Evolutionary conservation across 306 rosid genomes (phyloP), one percentile per base, ranked within the genome.

Genomic region (Calophaca sinica): DNA sequence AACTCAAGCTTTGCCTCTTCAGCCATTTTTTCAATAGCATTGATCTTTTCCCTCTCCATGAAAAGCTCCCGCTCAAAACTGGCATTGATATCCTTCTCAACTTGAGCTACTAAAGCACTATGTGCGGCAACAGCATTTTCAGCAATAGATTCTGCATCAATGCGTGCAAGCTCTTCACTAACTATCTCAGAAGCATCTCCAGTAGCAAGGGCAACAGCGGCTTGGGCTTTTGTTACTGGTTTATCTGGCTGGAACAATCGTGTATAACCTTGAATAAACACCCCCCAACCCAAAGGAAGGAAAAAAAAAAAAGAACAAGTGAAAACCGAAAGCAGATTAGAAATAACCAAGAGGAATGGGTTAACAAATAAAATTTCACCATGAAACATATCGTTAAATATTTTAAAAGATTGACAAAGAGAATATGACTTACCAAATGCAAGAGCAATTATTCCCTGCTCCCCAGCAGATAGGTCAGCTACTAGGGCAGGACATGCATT

Each of bases 401-500:
- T 36, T 9, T 45, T 11, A 42, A 32, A 61, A 59, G 62, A 73
- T 39, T 53, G n/a, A 2, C 5, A 70, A 48, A 71, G 57, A 72
- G 48, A 76, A 76, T 57, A 53, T 1, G 54, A 82, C 88, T 58
- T 50, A 96, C 99, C 99, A 85, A 96, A 90, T 70, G 98, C 96
- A 82, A 96, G 98, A 76, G 96, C 90, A 72, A 90, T 84, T 84
- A 96, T 90, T 67, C 98, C 98, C 48, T 96, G 99, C 74, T 96
- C 99, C 75, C 96, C 96, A 46, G 82, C 69, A 82, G 93, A 82
- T n/a, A 92, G 83, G 73, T 96, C 99, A 63, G 98, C 97, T 74
- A 92, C 96, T 78, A 96, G 84, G 2, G 99, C 98, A 81, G 99
- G 99, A 80, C 97, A 96, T 28, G 99, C 98, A 88, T 92, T 89